These are phyloP conservation scores for Quercus engelmannii DNA, from an alignment of 306 rosid genomes.

Conservation along the genomic window DNA sequence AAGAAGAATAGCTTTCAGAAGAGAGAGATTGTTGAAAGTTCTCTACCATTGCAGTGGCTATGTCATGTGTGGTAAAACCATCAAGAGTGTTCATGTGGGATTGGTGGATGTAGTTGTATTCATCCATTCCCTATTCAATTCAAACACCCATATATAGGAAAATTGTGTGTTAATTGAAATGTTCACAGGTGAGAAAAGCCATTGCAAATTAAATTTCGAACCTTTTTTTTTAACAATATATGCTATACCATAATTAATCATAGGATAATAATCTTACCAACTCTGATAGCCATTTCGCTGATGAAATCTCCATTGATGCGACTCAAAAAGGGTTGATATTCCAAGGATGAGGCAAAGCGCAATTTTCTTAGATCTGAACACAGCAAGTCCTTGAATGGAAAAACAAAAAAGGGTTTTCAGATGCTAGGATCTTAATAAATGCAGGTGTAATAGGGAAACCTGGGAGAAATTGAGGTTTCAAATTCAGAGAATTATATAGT, in stretches of 20 bases:
- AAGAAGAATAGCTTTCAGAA: slow-evolving; percentile 37
- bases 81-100: slow-evolving; percentile 26
- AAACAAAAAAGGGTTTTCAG: background rate
- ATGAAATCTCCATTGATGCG: slow-evolving; percentile 32
- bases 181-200: too few species aligned
- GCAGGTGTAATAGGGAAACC: background rate
- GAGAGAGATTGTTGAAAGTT: slow-evolving; percentile 33
- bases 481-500: background rate
- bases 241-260: too few species aligned
- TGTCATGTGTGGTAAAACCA: slow-evolving; percentile 32
- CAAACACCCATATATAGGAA: background rate
- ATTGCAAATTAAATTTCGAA: background rate
- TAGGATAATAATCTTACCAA: slow-evolving; percentile 35
- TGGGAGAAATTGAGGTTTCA: background rate
- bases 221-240: too few species aligned
- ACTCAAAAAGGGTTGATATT: background rate
- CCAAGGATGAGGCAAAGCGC: background rate
- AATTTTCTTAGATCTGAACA: background rate
- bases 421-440: background rate
- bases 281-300: slow-evolving; percentile 48
- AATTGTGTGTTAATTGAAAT: background rate
- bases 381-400: background rate
- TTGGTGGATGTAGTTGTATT: slow-evolving; percentile 28
- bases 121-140: slow-evolving; percentile 46
- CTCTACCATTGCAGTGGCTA: slow-evolving; percentile 26